Evolutionary conservation across 495 filamentous ascomycete species (phyloP).

Genomic region (Viridothelium virens): DNA sequence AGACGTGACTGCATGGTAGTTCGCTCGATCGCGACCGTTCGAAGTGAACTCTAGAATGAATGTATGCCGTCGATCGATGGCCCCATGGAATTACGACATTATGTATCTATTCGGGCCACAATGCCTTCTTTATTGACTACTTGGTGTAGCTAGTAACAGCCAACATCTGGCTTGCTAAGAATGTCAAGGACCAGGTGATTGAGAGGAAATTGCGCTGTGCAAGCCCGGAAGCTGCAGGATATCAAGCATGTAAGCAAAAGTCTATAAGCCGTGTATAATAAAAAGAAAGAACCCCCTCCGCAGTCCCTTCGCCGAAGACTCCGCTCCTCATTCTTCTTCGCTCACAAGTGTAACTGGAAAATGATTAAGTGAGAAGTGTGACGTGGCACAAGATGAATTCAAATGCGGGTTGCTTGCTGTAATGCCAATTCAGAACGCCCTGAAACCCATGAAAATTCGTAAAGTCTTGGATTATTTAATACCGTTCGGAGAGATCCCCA

Average conservation of each 20-base stretch:
- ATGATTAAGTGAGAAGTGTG: background rate
- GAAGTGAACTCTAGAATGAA: too few species aligned
- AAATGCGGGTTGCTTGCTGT: background rate
- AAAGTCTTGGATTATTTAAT: background rate
- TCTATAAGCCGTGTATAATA: background rate
- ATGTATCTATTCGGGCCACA: background rate
- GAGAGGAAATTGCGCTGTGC: slow-evolving; percentile 4
- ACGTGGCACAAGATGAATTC: too few species aligned
- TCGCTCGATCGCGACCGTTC: too few species aligned
- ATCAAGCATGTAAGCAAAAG: background rate
- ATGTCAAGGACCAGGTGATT: background rate
- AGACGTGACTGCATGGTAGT: background rate
- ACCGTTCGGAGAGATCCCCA: slow-evolving; percentile 1
- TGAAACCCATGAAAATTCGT: background rate
- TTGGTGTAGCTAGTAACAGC: background rate
- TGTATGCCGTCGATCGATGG: too few species aligned
- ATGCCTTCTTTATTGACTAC: background rate
- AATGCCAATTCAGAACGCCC: background rate
- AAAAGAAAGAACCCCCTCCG: background rate
- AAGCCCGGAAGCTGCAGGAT: background rate
- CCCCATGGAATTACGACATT: background rate
- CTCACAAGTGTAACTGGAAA: background rate
- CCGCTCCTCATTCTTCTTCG: background rate
- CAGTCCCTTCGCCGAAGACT: background rate
- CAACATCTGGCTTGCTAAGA: background rate